Evolutionary conservation across 805 yeast genomes (phyloP), one percentile per base, ranked within the genome.

Genomic region (Ogataea siamensis): DNA sequence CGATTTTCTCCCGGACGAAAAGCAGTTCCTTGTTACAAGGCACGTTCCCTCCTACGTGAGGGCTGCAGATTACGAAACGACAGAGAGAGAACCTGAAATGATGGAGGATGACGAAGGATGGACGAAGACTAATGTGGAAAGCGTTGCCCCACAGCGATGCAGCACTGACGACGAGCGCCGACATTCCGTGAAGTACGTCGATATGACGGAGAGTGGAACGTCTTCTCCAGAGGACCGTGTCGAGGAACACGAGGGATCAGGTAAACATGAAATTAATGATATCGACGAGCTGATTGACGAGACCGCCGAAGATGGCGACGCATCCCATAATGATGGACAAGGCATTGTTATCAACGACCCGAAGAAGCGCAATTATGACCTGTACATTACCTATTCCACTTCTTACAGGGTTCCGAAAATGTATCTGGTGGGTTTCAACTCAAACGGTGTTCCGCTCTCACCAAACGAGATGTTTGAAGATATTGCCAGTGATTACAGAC

Each of bases 391-490:
- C 3, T 93, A 93, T 61, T 87, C 96, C 8, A 91, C 99, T 0
- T 84, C 96, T 1, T 93, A 93, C 58, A 73, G 98, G 29, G 99
- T 93, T 5, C 99, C 99, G 19, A 88, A 93, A 66, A 72, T 94
- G 74, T 93, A 88, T 55, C 66, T 93, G 28, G 87, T 87, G 10
- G 99, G 99, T 0, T 93, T 78, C 66, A 80, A 78, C 54, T 70
- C 80, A 8, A 77, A 83, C 44, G 98, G 99, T 0, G 72, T 80
- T 11, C 99, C 98, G 2, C 66, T 93, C 26, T 68, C 84, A 21
- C 96, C 98, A 2, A 71, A 78, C 22, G 82, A 84, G 53, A 93
- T 93, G 98, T 88, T 89, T 64, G 94, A 91, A 57, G 99, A 93
- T 61, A 87, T 93, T 31, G 76, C 89, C 2, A 75, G 83, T 25